These are phyloP conservation scores for Malassezia restricta DNA, from an alignment of 1,284 basidiomycete genomes.

Conservation along the genomic window DNA sequence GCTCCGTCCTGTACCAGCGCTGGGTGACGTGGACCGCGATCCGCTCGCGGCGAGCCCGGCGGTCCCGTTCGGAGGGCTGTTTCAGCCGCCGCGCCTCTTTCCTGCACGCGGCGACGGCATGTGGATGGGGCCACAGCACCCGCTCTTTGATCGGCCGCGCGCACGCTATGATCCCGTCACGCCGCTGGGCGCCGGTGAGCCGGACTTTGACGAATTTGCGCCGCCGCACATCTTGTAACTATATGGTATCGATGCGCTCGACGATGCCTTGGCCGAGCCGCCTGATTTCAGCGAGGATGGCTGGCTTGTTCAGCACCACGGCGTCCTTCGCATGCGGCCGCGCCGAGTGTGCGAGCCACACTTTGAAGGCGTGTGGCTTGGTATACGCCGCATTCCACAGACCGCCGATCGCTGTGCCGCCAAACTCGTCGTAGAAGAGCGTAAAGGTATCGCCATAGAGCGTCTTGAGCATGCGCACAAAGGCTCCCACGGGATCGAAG, in stretches of 20 bases:
- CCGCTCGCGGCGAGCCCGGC: slow-evolving; percentile 7
- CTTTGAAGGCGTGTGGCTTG: slow-evolving; percentile 58
- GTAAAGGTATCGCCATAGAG: slow-evolving; percentile 66
- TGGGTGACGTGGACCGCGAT: slow-evolving; percentile 14
- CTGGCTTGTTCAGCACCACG: slow-evolving; percentile 61
- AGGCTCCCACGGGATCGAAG: slow-evolving; percentile 65
- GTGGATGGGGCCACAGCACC: slow-evolving; percentile 11
- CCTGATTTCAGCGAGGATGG: slow-evolving; percentile 64
- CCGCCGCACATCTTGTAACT: slow-evolving; percentile 3
- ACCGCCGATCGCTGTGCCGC: slow-evolving; percentile 64
- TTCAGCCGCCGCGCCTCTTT: slow-evolving; percentile 1
- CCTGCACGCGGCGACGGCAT: slow-evolving; percentile 9
- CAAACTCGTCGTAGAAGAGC: slow-evolving; percentile 72
- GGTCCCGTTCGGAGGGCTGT: background rate
- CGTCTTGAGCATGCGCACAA: slow-evolving; percentile 57
- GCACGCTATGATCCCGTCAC: slow-evolving; percentile 12
- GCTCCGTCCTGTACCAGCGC: background rate
- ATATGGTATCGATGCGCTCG: slow-evolving; percentile 19
- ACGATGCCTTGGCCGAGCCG: slow-evolving; percentile 65
- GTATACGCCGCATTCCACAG: slow-evolving; percentile 66
- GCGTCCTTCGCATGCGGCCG: slow-evolving; percentile 2
- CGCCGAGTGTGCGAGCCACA: slow-evolving; percentile 65
- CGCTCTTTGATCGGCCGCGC: slow-evolving; percentile 4
- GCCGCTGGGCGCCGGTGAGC: slow-evolving; percentile 4
- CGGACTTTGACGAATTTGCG: slow-evolving; percentile 13